Evolutionary conservation across 1,284 basidiomycete species (phyloP).

Genomic region (Leccinum variabile): DNA sequence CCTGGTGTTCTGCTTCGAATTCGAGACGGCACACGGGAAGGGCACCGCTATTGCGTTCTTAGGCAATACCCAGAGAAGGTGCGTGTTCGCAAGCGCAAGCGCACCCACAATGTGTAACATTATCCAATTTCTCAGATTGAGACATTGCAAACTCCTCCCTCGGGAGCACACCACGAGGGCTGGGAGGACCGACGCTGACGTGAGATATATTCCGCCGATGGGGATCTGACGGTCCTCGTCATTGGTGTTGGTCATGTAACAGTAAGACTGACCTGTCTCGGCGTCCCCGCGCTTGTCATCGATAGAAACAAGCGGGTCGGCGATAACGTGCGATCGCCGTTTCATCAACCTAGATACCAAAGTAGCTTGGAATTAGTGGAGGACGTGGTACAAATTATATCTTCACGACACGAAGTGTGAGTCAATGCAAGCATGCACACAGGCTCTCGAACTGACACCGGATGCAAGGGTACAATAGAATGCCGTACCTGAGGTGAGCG

Average conservation of each 20-base stretch:
- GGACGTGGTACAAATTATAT: slow-evolving; percentile 32
- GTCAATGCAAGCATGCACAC: slow-evolving; percentile 5
- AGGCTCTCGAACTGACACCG: slow-evolving; percentile 1
- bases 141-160: too few species aligned
- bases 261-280: too few species aligned
- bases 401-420: slow-evolving; percentile 31
- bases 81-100: too few species aligned
- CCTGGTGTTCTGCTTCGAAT: too few species aligned
- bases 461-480: slow-evolving; percentile 22
- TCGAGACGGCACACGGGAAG: too few species aligned
- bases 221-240: slow-evolving; percentile 25
- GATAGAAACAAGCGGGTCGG: slow-evolving; percentile 39
- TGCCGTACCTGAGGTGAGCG: slow-evolving; percentile 30
- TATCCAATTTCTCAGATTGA: too few species aligned
- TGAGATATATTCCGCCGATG: slow-evolving; percentile 13
- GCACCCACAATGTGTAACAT: too few species aligned
- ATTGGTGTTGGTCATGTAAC: too few species aligned
- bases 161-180: too few species aligned
- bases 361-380: slow-evolving; percentile 22
- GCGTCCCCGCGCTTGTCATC: slow-evolving; percentile 33
- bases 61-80: too few species aligned
- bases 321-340: slow-evolving; percentile 34
- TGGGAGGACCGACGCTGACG: too few species aligned
- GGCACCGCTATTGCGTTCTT: too few species aligned
- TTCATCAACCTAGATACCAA: not conserved